These are phyloP conservation scores for Talaromyces albobiverticillius DNA, from an alignment of 2,329 filamentous ascomycete genomes.

Conservation along the genomic window DNA sequence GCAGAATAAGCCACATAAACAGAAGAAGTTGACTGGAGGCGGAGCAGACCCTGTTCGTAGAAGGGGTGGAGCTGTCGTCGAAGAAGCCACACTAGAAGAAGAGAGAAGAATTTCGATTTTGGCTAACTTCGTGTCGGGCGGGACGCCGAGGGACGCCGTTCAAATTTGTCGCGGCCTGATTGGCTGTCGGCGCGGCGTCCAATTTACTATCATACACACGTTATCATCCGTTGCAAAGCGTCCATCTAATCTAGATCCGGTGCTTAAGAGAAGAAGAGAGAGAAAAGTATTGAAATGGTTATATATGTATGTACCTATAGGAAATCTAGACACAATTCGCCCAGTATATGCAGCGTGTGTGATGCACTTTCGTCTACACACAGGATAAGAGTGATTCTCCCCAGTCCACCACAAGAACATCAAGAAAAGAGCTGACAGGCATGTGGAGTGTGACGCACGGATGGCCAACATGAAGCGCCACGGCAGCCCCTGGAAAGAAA, in stretches of 20 bases:
- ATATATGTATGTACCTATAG: background rate
- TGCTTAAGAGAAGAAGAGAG: background rate
- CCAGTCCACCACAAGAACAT: constrained; percentile 20
- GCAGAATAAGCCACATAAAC: background rate
- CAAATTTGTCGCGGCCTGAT: background rate
- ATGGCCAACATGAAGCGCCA: no score
- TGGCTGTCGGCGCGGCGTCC: constrained; percentile 3
- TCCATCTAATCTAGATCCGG: background rate
- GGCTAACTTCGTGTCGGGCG: background rate
- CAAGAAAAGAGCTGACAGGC: constrained; percentile 11
- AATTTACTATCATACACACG: background rate
- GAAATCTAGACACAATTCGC: background rate
- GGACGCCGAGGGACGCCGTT: background rate
- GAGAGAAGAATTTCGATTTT: constrained; percentile 1
- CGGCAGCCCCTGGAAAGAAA: constrained; percentile 13
- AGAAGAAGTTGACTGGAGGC: background rate
- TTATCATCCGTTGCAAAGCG: no score
- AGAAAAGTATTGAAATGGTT: background rate
- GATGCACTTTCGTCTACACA: constrained; percentile 15
- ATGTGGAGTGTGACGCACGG: constrained; percentile 15
- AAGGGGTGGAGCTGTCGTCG: constrained; percentile 8
- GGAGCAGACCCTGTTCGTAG: background rate
- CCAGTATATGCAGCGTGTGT: constrained; percentile 6
- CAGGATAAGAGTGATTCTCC: constrained; percentile 19
- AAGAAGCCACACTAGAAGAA: constrained; percentile 14